Percentiles rank a stretch among this genome's conserved stretches.
These are phyloP conservation scores for Rhizopogon parksii DNA, from an alignment of 1,284 basidiomycete species.

Conservation along the genomic window DNA sequence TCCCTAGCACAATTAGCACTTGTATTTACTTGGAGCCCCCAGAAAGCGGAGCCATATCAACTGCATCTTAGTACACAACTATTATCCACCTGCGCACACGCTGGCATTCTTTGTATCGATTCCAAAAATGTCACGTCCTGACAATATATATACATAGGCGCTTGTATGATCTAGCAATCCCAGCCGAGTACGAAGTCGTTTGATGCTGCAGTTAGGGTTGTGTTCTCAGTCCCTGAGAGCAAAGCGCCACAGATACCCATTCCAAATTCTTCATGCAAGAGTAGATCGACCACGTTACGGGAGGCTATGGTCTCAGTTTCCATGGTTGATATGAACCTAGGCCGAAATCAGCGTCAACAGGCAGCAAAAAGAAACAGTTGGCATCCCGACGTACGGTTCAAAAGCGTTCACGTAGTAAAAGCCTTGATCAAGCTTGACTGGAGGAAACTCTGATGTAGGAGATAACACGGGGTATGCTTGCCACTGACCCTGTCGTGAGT, in stretches of 20 bases:
- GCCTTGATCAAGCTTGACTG: slow-evolving; percentile 66
- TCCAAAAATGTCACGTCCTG: no score
- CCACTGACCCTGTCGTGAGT: slow-evolving; percentile 43
- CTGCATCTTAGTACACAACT: background rate
- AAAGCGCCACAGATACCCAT: slow-evolving; percentile 50
- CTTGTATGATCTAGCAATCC: slow-evolving; percentile 44
- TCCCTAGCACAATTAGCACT: no score
- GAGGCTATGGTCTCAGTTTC: slow-evolving; percentile 85
- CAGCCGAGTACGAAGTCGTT: slow-evolving; percentile 57
- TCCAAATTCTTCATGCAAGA: slow-evolving; percentile 63
- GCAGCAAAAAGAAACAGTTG: slow-evolving; percentile 5
- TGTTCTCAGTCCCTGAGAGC: slow-evolving; percentile 18
- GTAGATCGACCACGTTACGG: slow-evolving; percentile 76
- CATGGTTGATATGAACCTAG: slow-evolving; percentile 79
- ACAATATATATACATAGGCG: background rate
- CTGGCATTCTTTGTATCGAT: no score
- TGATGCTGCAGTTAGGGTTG: slow-evolving; percentile 16
- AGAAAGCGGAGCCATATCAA: background rate
- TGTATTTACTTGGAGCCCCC: no score
- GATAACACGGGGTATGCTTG: slow-evolving; percentile 70
- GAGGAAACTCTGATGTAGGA: slow-evolving; percentile 65
- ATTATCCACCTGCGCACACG: no score
- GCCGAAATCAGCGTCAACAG: slow-evolving; percentile 9
- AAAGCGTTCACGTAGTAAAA: slow-evolving; percentile 89
- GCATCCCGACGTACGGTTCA: slow-evolving; percentile 56